Evolutionary conservation across 352 stramenopile species (phyloP), one percentile per base, ranked within the genome.

Genomic region (Salisapilia sapeloensis): DNA sequence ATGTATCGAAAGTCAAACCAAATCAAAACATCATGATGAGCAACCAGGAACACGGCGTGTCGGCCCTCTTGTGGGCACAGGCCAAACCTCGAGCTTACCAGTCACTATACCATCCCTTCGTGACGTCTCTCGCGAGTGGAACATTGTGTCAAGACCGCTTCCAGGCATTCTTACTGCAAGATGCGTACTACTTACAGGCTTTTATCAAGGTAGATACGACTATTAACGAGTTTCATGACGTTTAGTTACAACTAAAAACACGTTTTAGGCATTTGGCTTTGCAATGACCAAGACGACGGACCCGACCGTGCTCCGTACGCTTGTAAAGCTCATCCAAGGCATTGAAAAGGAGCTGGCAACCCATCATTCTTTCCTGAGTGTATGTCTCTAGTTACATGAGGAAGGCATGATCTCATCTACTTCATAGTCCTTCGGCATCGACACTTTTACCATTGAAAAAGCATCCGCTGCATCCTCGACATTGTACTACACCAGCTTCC

Each of bases 91-190:
- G 47, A 16, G 48, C 50, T 13, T 53, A 46, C 28, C 39, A 53
- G 42, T 55, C 46, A 24, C 38, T 76, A 23, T 76, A 60, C 57
- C 60, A 76, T 44, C 57, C 60, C 21, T 76, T 76, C 28, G 50
- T 70, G 29, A 34, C 53, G 13, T 41, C 39, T 5, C 39, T 76
- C 29, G 57, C 44, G 4, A 40, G 40, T 0, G 60, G 60, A 11
- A 42, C 40, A 33, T 50, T 76, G 27, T 37, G 46, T 0, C 25
- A 19, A 11, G 24, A 33, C 2, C 38, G 51, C 40, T 76, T 76
- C 38, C 27, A 65, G 27, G 41, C 46, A 24, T 76, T 67, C 29
- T 35, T 76, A 35, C 41, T 65, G 31, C 60, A 76, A 45, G 60
- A 76, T 41, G 57, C 60, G 20, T 72, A 60, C 47, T 76, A 54